Evolutionary conservation across 805 yeast species (phyloP).

Genomic region (Nematodospora valgi): DNA sequence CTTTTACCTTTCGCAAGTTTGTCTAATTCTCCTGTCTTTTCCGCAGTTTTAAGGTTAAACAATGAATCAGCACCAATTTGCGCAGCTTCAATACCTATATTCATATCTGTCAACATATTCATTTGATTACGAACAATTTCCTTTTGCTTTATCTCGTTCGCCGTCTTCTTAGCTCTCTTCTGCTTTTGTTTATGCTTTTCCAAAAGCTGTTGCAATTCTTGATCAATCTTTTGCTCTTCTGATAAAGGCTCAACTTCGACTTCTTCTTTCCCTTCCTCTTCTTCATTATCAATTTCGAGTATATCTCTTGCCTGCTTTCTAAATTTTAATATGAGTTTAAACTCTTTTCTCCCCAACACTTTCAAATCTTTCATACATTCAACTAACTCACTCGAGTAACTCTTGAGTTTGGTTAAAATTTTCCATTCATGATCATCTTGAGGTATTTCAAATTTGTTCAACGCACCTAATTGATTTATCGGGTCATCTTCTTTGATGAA

Average conservation of each 20-base stretch:
- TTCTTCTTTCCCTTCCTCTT: conserved; percentile 47
- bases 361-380: conserved; percentile 89
- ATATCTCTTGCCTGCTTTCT: conserved; percentile 80
- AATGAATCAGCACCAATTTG: conserved; percentile 72
- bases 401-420: conserved; percentile 64
- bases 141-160: conserved; percentile 80
- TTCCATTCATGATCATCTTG: conserved; percentile 66
- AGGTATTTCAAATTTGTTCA: conserved; percentile 62
- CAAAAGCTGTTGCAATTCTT: conserved; percentile 72
- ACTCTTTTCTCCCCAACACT: conserved; percentile 92
- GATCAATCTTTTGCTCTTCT: conserved; percentile 87
- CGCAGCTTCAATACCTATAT: conserved; percentile 92
- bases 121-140: conserved; percentile 90
- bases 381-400: conserved; percentile 73
- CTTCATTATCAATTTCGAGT: conserved; percentile 62
- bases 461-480: conserved; percentile 72
- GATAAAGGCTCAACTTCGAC: conserved; percentile 68
- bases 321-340: conserved; percentile 81
- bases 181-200: conserved; percentile 65
- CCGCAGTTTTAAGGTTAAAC: conserved; percentile 81
- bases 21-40: conserved; percentile 77
- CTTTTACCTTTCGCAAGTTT: conserved; percentile 76
- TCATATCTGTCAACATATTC: conserved; percentile 92
- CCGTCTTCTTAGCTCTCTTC: conserved; percentile 79
- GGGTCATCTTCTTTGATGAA: conserved; percentile 83